Evolutionary conservation across 139 green algal genomes (phyloP).

Genomic region (Chlorella sorokiniana): DNA sequence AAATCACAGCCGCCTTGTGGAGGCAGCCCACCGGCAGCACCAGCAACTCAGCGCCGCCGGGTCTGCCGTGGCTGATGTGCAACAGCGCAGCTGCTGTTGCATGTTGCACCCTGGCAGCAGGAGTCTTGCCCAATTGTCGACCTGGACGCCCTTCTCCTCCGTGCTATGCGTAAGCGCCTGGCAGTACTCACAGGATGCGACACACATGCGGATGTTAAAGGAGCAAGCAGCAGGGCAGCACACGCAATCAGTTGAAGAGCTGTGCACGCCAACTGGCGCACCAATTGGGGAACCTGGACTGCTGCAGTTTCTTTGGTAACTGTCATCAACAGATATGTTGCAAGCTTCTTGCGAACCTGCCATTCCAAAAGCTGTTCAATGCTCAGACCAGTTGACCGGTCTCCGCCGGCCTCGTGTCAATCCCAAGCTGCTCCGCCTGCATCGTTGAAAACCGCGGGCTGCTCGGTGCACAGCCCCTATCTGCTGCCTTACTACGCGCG

Average conservation of each 20-base stretch:
- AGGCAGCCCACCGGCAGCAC: conserved; percentile 54
- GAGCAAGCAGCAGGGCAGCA: too few relatives aligned
- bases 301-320: too few relatives aligned
- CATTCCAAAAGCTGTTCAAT: not conserved
- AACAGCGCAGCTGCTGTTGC: too few relatives aligned
- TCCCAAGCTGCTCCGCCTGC: conserved; percentile 25
- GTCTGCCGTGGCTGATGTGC: conserved; percentile 5
- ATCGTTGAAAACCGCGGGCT: not conserved
- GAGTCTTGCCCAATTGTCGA: conserved; percentile 40
- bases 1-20: conserved; percentile 47
- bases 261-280: too few relatives aligned
- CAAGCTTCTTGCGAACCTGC: not conserved
- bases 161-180: conserved; percentile 47
- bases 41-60: conserved; percentile 34
- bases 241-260: too few relatives aligned
- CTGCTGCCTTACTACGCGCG: not conserved
- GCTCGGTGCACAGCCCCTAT: not conserved
- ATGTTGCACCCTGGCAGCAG: conserved; percentile 37
- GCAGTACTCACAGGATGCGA: too few relatives aligned
- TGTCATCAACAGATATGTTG: too few relatives aligned
- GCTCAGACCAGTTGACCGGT: conserved; percentile 38
- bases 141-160: conserved; percentile 11
- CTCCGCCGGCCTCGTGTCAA: conserved; percentile 32
- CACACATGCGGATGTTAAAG: too few relatives aligned
- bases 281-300: too few relatives aligned